Percentiles rank a stretch among this genome's conserved stretches.
phyloP scores from a whole-genome alignment of 164 flowering plant genomes.

The Cinnamomum micranthum region DNA sequence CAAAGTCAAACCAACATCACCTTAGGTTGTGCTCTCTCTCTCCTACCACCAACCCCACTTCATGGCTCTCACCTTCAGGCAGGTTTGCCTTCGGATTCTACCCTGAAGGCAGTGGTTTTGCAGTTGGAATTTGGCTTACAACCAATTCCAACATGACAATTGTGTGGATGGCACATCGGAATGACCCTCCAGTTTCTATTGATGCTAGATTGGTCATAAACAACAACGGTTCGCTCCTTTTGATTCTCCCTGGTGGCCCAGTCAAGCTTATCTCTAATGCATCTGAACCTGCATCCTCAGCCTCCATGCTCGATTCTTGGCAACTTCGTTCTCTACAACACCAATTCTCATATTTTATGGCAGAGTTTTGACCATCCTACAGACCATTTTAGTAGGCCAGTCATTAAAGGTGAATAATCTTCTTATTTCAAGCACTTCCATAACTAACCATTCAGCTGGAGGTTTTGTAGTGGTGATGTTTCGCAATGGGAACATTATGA shows the following conservation, averaged over 20 bases:
- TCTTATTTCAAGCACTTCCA: not conserved
- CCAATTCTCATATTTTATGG: not conserved
- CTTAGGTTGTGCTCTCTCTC: too few relatives aligned
- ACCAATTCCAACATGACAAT: too few relatives aligned
- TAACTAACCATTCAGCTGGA: not conserved
- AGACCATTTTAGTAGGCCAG: constrained; percentile 4
- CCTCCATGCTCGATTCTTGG: constrained; percentile 41
- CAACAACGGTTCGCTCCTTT: constrained; percentile 3
- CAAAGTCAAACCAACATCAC: too few relatives aligned
- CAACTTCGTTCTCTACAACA: constrained; percentile 25
- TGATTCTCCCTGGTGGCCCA: not conserved
- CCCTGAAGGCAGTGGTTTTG: too few relatives aligned
- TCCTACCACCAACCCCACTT: too few relatives aligned
- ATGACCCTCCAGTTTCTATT: constrained; percentile 7
- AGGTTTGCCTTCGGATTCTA: too few relatives aligned
- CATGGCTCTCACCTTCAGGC: too few relatives aligned
- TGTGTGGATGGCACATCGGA: not conserved
- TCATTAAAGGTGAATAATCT: not conserved
- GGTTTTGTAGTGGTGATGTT: not conserved
- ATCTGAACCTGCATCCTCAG: constrained; percentile 18
- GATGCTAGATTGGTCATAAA: constrained; percentile 1
- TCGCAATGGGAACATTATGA: not conserved
- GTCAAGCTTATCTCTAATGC: not conserved
- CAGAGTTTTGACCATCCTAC: constrained; percentile 7
- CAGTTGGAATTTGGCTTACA: too few relatives aligned